Evolutionary conservation across 1,284 basidiomycete species (phyloP).

Genomic region (Boletus sp.): DNA sequence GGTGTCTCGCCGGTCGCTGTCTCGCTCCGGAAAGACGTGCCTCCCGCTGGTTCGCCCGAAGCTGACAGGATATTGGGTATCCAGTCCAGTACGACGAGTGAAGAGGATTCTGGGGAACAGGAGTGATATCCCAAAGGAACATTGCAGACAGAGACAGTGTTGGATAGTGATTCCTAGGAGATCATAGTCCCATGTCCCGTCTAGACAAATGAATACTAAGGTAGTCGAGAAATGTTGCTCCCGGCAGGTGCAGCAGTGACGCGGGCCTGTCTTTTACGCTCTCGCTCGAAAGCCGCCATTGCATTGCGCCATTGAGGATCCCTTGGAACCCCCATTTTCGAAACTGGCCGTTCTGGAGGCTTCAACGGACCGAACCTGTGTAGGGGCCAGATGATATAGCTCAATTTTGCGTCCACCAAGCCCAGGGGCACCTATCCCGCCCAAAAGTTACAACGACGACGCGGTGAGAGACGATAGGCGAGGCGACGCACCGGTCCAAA

Average conservation of each 20-base stretch:
- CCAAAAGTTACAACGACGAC: not conserved
- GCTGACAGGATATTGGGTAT: conserved; percentile 50
- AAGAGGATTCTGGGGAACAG: conserved; percentile 1
- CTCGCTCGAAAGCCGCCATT: conserved; percentile 44
- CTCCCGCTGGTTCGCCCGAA: conserved; percentile 49
- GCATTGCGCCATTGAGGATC: conserved; percentile 43
- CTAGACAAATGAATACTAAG: not conserved
- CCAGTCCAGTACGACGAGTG: conserved; percentile 9
- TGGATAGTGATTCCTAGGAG: too few relatives aligned
- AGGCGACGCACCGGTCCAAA: conserved; percentile 60
- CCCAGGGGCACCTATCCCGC: conserved; percentile 51
- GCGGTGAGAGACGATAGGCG: not conserved
- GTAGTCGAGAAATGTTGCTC: conserved; percentile 1
- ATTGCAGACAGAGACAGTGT: too few relatives aligned
- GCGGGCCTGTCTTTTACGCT: conserved; percentile 41
- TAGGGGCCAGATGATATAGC: conserved; percentile 60
- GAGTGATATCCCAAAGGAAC: not conserved
- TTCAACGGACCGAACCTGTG: conserved; percentile 46
- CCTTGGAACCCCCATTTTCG: conserved; percentile 24
- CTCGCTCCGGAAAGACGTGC: conserved; percentile 53
- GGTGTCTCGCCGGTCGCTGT: conserved; percentile 54
- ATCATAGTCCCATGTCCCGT: not conserved
- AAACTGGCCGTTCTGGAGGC: conserved; percentile 23
- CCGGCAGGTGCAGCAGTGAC: conserved; percentile 29
- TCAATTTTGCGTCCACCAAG: conserved; percentile 59